Percentiles rank a stretch among this genome's conserved stretches.
Evolutionary conservation across 2,329 filamentous ascomycete genomes (phyloP).

Genomic region (Eurotiales sp.): DNA sequence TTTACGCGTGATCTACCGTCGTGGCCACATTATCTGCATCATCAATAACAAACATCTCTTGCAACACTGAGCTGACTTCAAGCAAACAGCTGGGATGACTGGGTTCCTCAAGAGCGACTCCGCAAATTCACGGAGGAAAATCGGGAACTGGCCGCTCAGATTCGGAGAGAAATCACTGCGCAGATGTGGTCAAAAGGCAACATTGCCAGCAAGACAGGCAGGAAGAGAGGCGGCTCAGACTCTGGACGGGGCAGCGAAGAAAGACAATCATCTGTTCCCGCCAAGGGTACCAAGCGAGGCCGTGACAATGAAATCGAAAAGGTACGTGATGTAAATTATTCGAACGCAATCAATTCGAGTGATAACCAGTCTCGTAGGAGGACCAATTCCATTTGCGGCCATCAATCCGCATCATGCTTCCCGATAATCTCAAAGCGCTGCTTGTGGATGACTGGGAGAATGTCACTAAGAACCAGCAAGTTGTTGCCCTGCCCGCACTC

Average conservation of each 20-base stretch:
- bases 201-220: conserved; percentile 19
- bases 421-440: conserved; percentile 84
- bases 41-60: no score
- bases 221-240: conserved; percentile 40
- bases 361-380: conserved; percentile 57
- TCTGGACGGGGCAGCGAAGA: conserved; percentile 46
- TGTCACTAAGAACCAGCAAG: conserved; percentile 88
- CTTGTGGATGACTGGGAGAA: conserved; percentile 99
- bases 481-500: conserved; percentile 77
- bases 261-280: conserved; percentile 41
- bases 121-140: conserved; percentile 95
- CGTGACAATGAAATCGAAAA: conserved; percentile 48
- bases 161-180: conserved; percentile 41
- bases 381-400: conserved; percentile 80
- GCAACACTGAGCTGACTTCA: conserved; percentile 13
- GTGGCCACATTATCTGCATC: no score
- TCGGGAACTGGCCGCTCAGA: conserved; percentile 69
- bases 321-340: conserved; percentile 25
- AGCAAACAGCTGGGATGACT: conserved; percentile 86
- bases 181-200: conserved; percentile 26
- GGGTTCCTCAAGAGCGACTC: conserved; percentile 89
- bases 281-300: conserved; percentile 41
- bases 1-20: no score
- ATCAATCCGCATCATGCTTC: conserved; percentile 79
- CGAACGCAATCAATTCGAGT: background rate